These are phyloP conservation scores for Saccharomyces eubayanus DNA, from an alignment of 805 yeast species.

Conservation along the genomic window DNA sequence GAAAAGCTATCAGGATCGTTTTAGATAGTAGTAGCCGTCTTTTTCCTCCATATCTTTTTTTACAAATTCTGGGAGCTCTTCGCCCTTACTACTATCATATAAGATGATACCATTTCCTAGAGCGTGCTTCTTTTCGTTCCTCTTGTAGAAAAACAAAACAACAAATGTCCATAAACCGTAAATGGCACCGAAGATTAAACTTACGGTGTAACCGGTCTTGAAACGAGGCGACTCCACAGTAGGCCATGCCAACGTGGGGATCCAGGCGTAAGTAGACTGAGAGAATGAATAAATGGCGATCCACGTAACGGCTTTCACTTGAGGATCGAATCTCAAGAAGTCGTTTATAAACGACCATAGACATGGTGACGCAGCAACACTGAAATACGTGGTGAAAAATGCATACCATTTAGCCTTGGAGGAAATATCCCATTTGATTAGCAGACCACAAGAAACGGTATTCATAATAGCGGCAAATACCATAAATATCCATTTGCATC, in stretches of 20 bases:
- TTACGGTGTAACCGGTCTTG: constrained; percentile 44
- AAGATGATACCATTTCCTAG: constrained; percentile 41
- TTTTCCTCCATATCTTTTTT: constrained; percentile 20
- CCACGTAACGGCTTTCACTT: constrained; percentile 48
- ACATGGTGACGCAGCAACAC: constrained; percentile 58
- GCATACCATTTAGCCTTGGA: constrained; percentile 58
- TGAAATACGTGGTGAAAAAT: constrained; percentile 49
- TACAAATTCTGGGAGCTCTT: constrained; percentile 25
- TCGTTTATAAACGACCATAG: constrained; percentile 52
- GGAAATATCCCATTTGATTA: constrained; percentile 54
- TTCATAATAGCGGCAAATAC: constrained; percentile 46
- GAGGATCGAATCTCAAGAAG: constrained; percentile 48
- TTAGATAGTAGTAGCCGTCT: constrained; percentile 24
- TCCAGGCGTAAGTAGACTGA: constrained; percentile 55
- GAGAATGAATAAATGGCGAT: constrained; percentile 49
- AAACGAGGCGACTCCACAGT: constrained; percentile 53
- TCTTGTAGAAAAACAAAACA: constrained; percentile 46
- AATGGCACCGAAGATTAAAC: constrained; percentile 40
- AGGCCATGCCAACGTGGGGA: constrained; percentile 43
- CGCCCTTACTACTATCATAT: constrained; percentile 35
- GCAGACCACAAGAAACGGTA: constrained; percentile 43
- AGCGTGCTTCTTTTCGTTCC: constrained; percentile 42
- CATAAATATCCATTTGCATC: constrained; percentile 47
- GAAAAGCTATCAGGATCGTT: background rate
- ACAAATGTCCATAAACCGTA: constrained; percentile 44